A percentile compares a stretch with the other conserved stretches of the same genome.
phyloP scores from a whole-genome alignment of 108 stramenopile species.

The Poteriospumella lacustris region DNA sequence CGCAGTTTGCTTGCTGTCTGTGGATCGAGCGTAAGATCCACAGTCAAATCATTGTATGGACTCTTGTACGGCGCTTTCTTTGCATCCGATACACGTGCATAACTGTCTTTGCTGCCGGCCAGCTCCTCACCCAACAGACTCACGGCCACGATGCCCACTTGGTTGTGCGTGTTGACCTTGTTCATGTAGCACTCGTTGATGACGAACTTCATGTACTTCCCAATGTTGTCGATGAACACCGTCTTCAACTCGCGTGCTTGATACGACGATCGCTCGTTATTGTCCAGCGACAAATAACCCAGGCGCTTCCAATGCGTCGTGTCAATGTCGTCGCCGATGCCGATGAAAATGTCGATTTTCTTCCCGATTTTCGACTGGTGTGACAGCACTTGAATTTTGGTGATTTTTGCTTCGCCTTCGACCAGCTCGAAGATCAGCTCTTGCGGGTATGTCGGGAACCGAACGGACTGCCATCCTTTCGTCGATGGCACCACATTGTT shows the following conservation, averaged over 20 bases:
- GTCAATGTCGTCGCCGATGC: slow-evolving; percentile 41
- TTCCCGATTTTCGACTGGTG: slow-evolving; percentile 59
- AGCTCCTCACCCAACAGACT: slow-evolving; percentile 38
- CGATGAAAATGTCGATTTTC: slow-evolving; percentile 57
- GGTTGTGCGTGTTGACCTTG: slow-evolving; percentile 54
- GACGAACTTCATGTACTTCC: slow-evolving; percentile 49
- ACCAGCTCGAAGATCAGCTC: slow-evolving; percentile 49
- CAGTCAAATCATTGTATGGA: slow-evolving; percentile 34
- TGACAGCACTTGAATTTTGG: slow-evolving; percentile 53
- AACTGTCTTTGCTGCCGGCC: not conserved
- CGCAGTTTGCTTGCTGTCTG: slow-evolving; percentile 30
- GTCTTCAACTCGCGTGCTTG: slow-evolving; percentile 60
- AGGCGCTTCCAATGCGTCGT: slow-evolving; percentile 41
- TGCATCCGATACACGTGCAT: too few relatives aligned
- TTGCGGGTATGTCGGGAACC: slow-evolving; percentile 55
- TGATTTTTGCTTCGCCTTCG: slow-evolving; percentile 17
- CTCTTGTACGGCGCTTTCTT: slow-evolving; percentile 8
- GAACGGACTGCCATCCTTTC: slow-evolving; percentile 57
- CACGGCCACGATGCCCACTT: slow-evolving; percentile 47
- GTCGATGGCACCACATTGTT: slow-evolving; percentile 48
- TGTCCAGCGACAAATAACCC: slow-evolving; percentile 53
- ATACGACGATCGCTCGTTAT: slow-evolving; percentile 54
- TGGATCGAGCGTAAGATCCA: slow-evolving; percentile 48
- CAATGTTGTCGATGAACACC: slow-evolving; percentile 49
- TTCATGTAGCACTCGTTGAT: slow-evolving; percentile 58